Evolutionary conservation across 179 eudicot species (phyloP).

Genomic region (Drosera spatulata): DNA sequence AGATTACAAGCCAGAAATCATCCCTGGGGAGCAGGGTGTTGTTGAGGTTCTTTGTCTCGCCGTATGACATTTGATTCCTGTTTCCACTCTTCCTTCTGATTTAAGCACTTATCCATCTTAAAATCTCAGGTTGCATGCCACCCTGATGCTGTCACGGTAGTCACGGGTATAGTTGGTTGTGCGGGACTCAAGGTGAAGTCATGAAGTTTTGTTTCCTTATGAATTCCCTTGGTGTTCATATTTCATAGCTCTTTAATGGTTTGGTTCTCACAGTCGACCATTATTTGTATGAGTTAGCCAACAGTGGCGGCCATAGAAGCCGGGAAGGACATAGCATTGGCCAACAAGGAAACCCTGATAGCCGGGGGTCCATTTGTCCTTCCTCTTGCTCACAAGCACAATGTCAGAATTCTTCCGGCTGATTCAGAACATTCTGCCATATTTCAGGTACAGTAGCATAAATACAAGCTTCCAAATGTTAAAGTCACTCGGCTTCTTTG

Average conservation of each 20-base stretch:
- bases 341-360: conserved; percentile 95
- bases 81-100: neutral
- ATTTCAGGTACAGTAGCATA: conserved; percentile 60
- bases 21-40: conserved; percentile 92
- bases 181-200: conserved; percentile 82
- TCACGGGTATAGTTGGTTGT: conserved; percentile 98
- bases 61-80: neutral
- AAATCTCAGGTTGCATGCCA: conserved; percentile 90
- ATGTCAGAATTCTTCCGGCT: conserved; percentile 98
- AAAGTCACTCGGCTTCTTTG: too few species aligned
- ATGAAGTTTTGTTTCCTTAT: neutral
- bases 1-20: conserved; percentile 82
- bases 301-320: conserved; percentile 99
- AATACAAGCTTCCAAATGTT: neutral
- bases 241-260: conserved; percentile 4
- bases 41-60: conserved; percentile 42
- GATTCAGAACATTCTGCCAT: conserved; percentile 99
- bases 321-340: conserved; percentile 92
- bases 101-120: neutral
- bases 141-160: conserved; percentile 86
- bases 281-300: conserved; percentile 39
- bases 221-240: neutral
- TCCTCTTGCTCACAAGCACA: conserved; percentile 94
- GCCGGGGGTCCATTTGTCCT: conserved; percentile 99
- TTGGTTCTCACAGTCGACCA: neutral